phyloP scores from a whole-genome alignment of 1,284 basidiomycete species.

The Heliocybe sulcata region DNA sequence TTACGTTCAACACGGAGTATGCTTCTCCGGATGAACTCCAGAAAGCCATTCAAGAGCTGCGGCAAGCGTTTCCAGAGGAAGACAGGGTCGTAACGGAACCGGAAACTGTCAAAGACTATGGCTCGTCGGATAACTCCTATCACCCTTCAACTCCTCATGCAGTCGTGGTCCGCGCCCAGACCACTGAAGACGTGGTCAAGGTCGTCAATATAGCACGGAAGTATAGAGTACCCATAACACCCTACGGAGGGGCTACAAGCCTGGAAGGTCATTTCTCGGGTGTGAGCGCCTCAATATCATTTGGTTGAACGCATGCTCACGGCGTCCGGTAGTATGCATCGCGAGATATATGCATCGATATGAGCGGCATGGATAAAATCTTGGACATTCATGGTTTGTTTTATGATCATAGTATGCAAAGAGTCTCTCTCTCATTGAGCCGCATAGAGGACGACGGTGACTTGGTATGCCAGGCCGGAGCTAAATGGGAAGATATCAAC shows the following conservation, averaged over 20 bases:
- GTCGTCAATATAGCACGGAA: conserved; percentile 51
- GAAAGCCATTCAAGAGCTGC: conserved; percentile 42
- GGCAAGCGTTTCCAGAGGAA: conserved; percentile 24
- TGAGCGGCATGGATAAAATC: conserved; percentile 82
- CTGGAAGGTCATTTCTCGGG: conserved; percentile 55
- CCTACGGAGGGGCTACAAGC: conserved; percentile 57
- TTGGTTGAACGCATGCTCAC: neutral
- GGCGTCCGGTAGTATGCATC: conserved; percentile 30
- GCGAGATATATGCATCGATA: conserved; percentile 81
- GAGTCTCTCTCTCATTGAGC: conserved; percentile 5
- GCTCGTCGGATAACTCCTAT: conserved; percentile 49
- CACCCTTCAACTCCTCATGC: conserved; percentile 60
- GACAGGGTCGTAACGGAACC: conserved; percentile 45
- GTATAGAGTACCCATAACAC: conserved; percentile 45
- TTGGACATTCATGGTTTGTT: conserved; percentile 63
- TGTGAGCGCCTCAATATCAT: conserved; percentile 31
- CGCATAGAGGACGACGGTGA: conserved; percentile 69
- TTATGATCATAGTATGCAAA: neutral
- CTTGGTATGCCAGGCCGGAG: conserved; percentile 78
- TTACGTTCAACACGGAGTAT: conserved; percentile 16
- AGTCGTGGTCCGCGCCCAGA: conserved; percentile 43
- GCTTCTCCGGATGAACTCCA: conserved; percentile 46
- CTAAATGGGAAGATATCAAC: conserved; percentile 85
- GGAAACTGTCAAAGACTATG: conserved; percentile 47
- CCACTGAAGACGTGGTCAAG: conserved; percentile 52